Percentiles rank a stretch among this genome's conserved stretches.
phyloP scores from a whole-genome alignment of 805 yeast genomes.

The Candida maesae region DNA sequence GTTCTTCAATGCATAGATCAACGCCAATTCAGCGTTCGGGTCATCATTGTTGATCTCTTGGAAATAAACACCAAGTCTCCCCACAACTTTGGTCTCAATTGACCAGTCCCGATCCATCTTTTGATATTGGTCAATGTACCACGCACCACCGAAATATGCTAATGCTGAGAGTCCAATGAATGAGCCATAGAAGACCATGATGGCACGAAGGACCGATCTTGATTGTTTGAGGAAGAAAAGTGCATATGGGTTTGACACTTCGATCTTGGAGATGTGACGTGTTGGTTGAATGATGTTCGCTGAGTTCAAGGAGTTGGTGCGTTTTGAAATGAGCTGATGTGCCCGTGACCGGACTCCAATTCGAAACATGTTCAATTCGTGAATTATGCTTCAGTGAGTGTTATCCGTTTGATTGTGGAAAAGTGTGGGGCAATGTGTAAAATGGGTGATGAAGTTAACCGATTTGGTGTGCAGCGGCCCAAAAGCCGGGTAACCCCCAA shows the following conservation, averaged over 20 bases:
- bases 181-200: slow-evolving; percentile 11
- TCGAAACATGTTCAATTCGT: not conserved
- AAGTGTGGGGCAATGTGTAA: too few relatives aligned
- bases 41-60: slow-evolving; percentile 34
- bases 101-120: slow-evolving; percentile 12
- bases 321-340: too few relatives aligned
- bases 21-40: slow-evolving; percentile 31
- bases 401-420: too few relatives aligned
- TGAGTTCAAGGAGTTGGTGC: too few relatives aligned
- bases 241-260: slow-evolving; percentile 7
- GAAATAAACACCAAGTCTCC: slow-evolving; percentile 35
- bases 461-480: too few relatives aligned
- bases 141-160: slow-evolving; percentile 10
- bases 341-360: not conserved
- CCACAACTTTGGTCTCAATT: slow-evolving; percentile 7
- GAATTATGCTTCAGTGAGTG: too few relatives aligned
- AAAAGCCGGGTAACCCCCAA: not conserved
- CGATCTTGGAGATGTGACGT: slow-evolving; percentile 4
- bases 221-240: slow-evolving; percentile 11
- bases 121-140: slow-evolving; percentile 11
- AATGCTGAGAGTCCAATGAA: slow-evolving; percentile 2
- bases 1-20: slow-evolving; percentile 29
- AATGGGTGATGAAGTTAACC: too few relatives aligned
- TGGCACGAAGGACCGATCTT: slow-evolving; percentile 9
- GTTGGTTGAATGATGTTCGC: too few relatives aligned